These are phyloP conservation scores for Yamadazyma endophytica DNA, from an alignment of 805 yeast species.

Conservation along the genomic window DNA sequence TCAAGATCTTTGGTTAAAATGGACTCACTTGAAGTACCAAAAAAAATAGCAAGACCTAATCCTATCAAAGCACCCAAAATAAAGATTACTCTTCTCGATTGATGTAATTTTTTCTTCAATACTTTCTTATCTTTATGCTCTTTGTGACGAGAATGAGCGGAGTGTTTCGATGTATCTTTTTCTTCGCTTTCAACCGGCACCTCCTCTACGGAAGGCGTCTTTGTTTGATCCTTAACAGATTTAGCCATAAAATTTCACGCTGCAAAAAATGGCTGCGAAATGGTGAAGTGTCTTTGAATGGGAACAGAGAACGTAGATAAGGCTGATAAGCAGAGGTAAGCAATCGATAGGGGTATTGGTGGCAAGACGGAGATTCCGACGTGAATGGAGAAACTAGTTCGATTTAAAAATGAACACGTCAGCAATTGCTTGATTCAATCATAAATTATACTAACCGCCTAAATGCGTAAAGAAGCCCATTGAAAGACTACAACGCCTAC, in stretches of 20 bases:
- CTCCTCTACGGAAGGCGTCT: conserved; percentile 3
- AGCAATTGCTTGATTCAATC: too few relatives aligned
- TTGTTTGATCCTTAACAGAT: conserved; percentile 7
- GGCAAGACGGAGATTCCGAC: too few relatives aligned
- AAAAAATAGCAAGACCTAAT: conserved; percentile 55
- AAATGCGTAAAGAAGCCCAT: too few relatives aligned
- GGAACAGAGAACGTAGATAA: too few relatives aligned
- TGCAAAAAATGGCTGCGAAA: too few relatives aligned
- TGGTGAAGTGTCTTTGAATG: too few relatives aligned
- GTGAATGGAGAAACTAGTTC: too few relatives aligned
- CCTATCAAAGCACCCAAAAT: conserved; percentile 74
- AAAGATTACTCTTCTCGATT: conserved; percentile 58
- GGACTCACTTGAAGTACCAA: conserved; percentile 40
- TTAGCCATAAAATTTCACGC: conserved; percentile 11
- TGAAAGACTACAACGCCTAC: too few relatives aligned
- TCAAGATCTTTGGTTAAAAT: conserved; percentile 44
- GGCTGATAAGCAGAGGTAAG: too few relatives aligned
- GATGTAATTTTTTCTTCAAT: conserved; percentile 27
- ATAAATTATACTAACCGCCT: too few relatives aligned
- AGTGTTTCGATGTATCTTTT: background rate
- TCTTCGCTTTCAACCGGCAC: conserved; percentile 7
- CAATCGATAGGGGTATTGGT: too few relatives aligned
- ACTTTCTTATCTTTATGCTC: conserved; percentile 7
- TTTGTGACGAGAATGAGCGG: conserved; percentile 38
- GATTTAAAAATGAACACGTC: too few relatives aligned